Conservation (phyloP, 257 asterid species). For the Anisodus acutangulus region DNA sequence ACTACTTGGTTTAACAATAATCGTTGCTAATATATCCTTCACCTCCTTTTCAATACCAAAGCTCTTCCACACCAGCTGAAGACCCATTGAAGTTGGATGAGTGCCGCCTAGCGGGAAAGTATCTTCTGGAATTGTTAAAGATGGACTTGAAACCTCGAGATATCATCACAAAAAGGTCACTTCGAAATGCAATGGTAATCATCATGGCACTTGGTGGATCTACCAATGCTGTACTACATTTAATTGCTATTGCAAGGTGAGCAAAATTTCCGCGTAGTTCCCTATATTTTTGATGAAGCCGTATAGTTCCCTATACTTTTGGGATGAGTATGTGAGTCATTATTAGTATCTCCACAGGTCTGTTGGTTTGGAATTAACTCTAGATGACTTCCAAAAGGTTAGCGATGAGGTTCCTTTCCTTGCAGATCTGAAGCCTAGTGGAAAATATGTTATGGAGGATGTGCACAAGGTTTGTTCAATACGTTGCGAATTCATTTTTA, state of each 20-base stretch:
- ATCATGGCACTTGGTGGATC: slow-evolving; percentile 99
- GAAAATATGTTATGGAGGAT: slow-evolving; percentile 98
- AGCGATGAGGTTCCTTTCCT: slow-evolving; percentile 93
- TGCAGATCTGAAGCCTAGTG: slow-evolving; percentile 99
- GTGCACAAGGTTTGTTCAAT: slow-evolving; percentile 74
- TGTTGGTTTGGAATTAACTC: slow-evolving; percentile 81
- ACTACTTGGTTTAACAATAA: background rate
- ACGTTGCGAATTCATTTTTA: slow-evolving; percentile 1
- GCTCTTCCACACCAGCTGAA: slow-evolving; percentile 99
- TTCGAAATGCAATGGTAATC: slow-evolving; percentile 88
- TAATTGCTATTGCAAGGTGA: slow-evolving; percentile 95
- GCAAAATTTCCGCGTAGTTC: slow-evolving; percentile 19
- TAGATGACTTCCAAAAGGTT: slow-evolving; percentile 94
- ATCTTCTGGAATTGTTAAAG: slow-evolving; percentile 81
- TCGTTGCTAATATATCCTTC: slow-evolving; percentile 23
- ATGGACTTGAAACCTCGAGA: slow-evolving; percentile 95
- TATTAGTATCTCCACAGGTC: slow-evolving; percentile 67
- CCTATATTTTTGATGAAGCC: background rate
- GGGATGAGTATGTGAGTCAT: slow-evolving; percentile 41
- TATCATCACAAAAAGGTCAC: slow-evolving; percentile 81
- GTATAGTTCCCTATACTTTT: background rate
- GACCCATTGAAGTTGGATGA: slow-evolving; percentile 94
- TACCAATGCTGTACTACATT: slow-evolving; percentile 94
- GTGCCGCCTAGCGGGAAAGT: slow-evolving; percentile 96
- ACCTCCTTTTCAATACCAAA: slow-evolving; percentile 32